phyloP scores from a whole-genome alignment of 1,284 basidiomycete species.

The Puccinia coronata region DNA sequence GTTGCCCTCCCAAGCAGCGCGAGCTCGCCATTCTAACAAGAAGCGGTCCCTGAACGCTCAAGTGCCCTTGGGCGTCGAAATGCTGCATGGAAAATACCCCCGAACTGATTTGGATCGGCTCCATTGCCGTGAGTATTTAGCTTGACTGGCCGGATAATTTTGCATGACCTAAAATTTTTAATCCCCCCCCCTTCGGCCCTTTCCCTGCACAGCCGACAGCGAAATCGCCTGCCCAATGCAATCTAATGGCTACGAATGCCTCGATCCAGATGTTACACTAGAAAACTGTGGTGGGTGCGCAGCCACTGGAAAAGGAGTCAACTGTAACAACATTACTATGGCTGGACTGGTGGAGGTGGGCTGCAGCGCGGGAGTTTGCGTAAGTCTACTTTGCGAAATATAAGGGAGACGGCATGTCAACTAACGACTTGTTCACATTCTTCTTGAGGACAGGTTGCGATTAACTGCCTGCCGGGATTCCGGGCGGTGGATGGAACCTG shows the following conservation, averaged over 20 bases:
- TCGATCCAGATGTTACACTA: slow-evolving; percentile 32
- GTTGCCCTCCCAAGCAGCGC: slow-evolving; percentile 32
- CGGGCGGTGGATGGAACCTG: slow-evolving; percentile 15
- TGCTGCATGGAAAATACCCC: slow-evolving; percentile 35
- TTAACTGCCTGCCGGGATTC: slow-evolving; percentile 13
- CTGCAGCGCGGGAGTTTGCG: slow-evolving; percentile 33
- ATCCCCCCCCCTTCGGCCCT: neutral
- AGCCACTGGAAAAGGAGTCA: neutral
- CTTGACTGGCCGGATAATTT: too few species aligned
- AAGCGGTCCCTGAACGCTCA: slow-evolving; percentile 22
- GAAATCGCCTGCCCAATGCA: slow-evolving; percentile 39
- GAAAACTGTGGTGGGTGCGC: slow-evolving; percentile 37
- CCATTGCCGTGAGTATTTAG: slow-evolving; percentile 42
- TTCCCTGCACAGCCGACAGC: neutral
- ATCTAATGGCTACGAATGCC: slow-evolving; percentile 31
- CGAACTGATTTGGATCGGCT: neutral
- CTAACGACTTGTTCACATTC: neutral
- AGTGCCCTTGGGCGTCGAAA: neutral
- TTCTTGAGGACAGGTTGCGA: neutral
- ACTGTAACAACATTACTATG: slow-evolving; percentile 22
- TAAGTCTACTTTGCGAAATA: slow-evolving; percentile 11
- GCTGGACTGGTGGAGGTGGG: slow-evolving; percentile 4
- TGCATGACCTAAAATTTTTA: neutral
- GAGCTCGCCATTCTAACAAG: slow-evolving; percentile 14
- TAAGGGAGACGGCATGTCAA: too few species aligned